Percentiles rank a stretch among this genome's conserved stretches.
Evolutionary conservation across 1,139 yeast species (phyloP).

Genomic region (Lodderomyces parapsilosis): DNA sequence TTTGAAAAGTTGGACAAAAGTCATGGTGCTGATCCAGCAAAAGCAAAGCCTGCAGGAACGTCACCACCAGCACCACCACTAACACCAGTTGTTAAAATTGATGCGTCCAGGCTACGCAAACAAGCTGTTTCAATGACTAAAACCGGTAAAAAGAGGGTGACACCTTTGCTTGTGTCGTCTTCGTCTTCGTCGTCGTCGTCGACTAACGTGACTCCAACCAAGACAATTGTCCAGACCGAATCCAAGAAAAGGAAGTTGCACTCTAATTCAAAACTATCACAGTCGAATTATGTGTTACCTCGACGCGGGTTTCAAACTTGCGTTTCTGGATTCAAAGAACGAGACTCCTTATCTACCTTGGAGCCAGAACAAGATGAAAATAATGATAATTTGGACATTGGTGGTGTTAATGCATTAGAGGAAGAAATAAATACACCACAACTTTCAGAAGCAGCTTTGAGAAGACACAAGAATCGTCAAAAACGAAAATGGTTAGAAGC

Average conservation of each 20-base stretch:
- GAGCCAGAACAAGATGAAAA: constrained; percentile 20
- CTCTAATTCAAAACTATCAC: constrained; percentile 33
- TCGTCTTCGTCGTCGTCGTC: constrained; percentile 22
- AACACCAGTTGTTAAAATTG: constrained; percentile 8
- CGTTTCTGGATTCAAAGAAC: constrained; percentile 42
- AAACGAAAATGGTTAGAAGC: constrained; percentile 32
- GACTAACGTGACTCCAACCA: background rate
- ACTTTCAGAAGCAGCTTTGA: constrained; percentile 34
- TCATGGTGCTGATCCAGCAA: constrained; percentile 5
- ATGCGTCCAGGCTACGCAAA: constrained; percentile 14
- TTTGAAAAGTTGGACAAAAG: constrained; percentile 3
- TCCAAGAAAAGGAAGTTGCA: constrained; percentile 7
- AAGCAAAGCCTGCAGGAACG: constrained; percentile 6
- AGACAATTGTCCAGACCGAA: background rate
- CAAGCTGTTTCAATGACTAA: constrained; percentile 55
- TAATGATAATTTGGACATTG: constrained; percentile 46
- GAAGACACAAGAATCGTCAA: constrained; percentile 33
- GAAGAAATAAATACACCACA: constrained; percentile 9
- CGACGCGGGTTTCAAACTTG: constrained; percentile 48
- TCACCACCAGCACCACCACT: constrained; percentile 5
- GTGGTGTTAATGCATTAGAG: constrained; percentile 22
- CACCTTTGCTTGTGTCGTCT: constrained; percentile 74
- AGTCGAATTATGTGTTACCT: constrained; percentile 42
- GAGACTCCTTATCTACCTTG: constrained; percentile 15
- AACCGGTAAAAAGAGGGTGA: constrained; percentile 82